Conservation (phyloP, 768 basidiomycete genomes). For the Lentinus tigrinus region DNA sequence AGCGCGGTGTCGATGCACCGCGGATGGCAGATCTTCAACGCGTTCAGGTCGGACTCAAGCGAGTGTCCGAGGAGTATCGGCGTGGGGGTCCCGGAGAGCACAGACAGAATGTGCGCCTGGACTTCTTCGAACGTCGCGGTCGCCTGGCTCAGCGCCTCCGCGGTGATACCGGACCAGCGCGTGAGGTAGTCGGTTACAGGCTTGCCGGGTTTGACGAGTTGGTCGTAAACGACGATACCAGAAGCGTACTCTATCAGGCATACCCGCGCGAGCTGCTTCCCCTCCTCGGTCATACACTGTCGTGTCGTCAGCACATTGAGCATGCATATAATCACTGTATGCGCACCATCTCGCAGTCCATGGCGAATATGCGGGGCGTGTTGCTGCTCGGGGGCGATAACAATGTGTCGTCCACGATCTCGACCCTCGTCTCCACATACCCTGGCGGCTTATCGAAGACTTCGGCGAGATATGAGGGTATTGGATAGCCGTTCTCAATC, state of each 20-base stretch:
- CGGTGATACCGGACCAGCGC: constrained; percentile 92
- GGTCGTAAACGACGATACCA: constrained; percentile 78
- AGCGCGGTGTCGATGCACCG: constrained; percentile 90
- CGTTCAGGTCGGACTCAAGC: constrained; percentile 89
- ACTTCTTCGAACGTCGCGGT: constrained; percentile 81
- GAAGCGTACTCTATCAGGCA: constrained; percentile 79
- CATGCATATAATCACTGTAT: neutral
- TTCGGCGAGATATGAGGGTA: constrained; percentile 83
- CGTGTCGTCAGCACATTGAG: neutral
- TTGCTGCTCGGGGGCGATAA: constrained; percentile 43
- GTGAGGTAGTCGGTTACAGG: constrained; percentile 93
- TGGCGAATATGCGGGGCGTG: constrained; percentile 61
- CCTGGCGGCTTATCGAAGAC: constrained; percentile 61
- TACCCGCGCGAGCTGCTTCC: constrained; percentile 84
- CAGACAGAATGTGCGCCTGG: constrained; percentile 63
- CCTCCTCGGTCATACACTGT: constrained; percentile 87
- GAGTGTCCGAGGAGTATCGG: constrained; percentile 93
- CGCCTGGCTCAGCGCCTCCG: constrained; percentile 60
- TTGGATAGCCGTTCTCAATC: constrained; percentile 91
- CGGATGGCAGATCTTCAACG: constrained; percentile 84
- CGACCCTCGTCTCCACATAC: constrained; percentile 71
- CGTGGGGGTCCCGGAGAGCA: constrained; percentile 57
- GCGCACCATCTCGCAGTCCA: constrained; percentile 98
- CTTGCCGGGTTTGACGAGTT: constrained; percentile 83
- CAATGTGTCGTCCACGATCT: neutral